phyloP scores from a whole-genome alignment of 2,329 filamentous ascomycete genomes.

The Apiospora sp. region DNA sequence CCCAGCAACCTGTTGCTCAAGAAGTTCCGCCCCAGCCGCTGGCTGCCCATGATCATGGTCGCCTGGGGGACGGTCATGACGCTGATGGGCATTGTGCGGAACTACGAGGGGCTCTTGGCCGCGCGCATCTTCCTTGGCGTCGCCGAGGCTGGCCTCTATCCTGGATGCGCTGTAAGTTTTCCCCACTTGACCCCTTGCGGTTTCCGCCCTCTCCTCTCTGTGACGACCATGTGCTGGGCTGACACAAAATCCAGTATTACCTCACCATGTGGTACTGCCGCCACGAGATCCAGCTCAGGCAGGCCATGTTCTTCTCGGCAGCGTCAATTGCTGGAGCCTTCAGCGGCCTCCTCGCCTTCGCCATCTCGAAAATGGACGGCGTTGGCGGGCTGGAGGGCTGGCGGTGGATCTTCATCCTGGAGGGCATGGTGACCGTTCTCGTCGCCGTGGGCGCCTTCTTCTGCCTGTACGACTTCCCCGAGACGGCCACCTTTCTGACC shows the following conservation, averaged over 20 bases:
- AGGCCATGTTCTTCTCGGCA: slow-evolving; percentile 83
- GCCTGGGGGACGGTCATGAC: slow-evolving; percentile 52
- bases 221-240: neutral
- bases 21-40: slow-evolving; percentile 74
- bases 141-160: slow-evolving; percentile 43
- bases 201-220: neutral
- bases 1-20: slow-evolving; percentile 83
- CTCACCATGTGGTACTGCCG: slow-evolving; percentile 67
- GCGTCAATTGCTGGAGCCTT: slow-evolving; percentile 83
- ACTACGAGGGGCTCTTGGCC: slow-evolving; percentile 55
- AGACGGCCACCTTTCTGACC: slow-evolving; percentile 77
- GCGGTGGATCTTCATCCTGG: slow-evolving; percentile 74
- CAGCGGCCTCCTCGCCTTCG: slow-evolving; percentile 75
- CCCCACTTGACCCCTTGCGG: neutral
- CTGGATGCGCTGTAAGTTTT: slow-evolving; percentile 41
- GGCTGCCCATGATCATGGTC: slow-evolving; percentile 77
- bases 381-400: slow-evolving; percentile 66
- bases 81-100: slow-evolving; percentile 60
- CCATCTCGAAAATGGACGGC: slow-evolving; percentile 74
- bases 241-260: slow-evolving; percentile 51
- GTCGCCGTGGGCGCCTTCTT: slow-evolving; percentile 74
- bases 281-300: slow-evolving; percentile 61
- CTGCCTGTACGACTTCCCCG: slow-evolving; percentile 82
- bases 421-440: slow-evolving; percentile 71
- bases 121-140: slow-evolving; percentile 58